Evolutionary conservation across 768 basidiomycete species (phyloP).

Genomic region (Coprinopsis strossmayeri): DNA sequence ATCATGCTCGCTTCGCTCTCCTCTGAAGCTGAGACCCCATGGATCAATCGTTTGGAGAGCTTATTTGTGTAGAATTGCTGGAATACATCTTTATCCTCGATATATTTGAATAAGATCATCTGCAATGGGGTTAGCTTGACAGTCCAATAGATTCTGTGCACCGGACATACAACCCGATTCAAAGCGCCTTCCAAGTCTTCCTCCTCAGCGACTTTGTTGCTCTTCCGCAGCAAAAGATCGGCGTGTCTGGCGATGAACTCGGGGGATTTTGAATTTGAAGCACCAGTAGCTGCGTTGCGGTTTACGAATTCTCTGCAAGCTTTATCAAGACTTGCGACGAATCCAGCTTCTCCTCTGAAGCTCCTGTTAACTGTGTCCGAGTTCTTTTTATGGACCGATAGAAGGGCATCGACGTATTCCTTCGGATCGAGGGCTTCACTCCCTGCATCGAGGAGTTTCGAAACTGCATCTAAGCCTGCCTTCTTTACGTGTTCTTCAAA

Average conservation of each 20-base stretch:
- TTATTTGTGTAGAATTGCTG: constrained; percentile 99
- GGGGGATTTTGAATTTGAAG: constrained; percentile 85
- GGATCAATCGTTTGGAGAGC: constrained; percentile 90
- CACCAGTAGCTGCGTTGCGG: constrained; percentile 87
- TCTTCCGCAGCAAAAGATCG: constrained; percentile 88
- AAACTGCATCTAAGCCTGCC: constrained; percentile 78
- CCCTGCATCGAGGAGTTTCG: constrained; percentile 61
- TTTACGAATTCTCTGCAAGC: constrained; percentile 98
- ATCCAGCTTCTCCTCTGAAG: constrained; percentile 93
- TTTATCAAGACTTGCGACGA: constrained; percentile 93
- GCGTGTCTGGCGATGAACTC: constrained; percentile 94
- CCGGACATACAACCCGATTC: constrained; percentile 74
- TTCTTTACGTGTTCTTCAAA: constrained; percentile 97
- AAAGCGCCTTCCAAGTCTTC: constrained; percentile 88
- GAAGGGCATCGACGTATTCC: constrained; percentile 88
- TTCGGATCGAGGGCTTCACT: constrained; percentile 82
- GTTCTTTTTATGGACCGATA: constrained; percentile 93
- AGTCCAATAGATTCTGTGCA: constrained; percentile 19
- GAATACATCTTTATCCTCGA: constrained; percentile 99
- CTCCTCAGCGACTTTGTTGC: constrained; percentile 95
- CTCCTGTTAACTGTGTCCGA: constrained; percentile 85
- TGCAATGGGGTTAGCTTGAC: constrained; percentile 30
- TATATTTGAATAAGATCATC: constrained; percentile 99
- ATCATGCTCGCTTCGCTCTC: constrained; percentile 99
- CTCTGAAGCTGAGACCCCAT: constrained; percentile 89